Percentiles rank a stretch among this genome's conserved stretches.
Evolutionary conservation across 352 stramenopile species (phyloP).

Genomic region (Elongisporangium senticosum): DNA sequence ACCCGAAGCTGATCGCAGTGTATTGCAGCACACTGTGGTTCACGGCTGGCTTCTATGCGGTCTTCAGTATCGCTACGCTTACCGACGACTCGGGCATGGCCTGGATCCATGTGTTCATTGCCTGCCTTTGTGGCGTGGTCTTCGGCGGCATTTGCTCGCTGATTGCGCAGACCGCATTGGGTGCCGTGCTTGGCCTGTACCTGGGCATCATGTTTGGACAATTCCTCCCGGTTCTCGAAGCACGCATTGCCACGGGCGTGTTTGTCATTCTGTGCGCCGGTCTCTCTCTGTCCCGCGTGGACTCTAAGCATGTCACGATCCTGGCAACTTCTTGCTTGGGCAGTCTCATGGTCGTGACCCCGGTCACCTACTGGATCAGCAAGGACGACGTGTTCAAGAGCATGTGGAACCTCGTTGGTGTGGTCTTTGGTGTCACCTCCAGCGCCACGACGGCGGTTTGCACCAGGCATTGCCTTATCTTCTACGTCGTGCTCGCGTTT

Average conservation of each 20-base stretch:
- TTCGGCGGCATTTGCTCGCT: conserved; percentile 66
- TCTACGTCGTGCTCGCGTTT: conserved; percentile 50
- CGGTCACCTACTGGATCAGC: conserved; percentile 67
- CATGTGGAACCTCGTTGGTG: conserved; percentile 60
- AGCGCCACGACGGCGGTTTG: conserved; percentile 46
- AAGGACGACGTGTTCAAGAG: conserved; percentile 56
- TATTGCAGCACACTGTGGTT: conserved; percentile 63
- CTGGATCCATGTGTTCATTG: conserved; percentile 67
- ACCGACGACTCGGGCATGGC: conserved; percentile 22
- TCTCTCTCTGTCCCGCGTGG: conserved; percentile 31
- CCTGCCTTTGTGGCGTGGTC: conserved; percentile 62
- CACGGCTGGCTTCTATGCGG: conserved; percentile 62
- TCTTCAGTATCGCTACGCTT: conserved; percentile 42
- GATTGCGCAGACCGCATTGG: conserved; percentile 47
- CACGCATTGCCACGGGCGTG: conserved; percentile 46
- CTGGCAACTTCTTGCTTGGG: conserved; percentile 63
- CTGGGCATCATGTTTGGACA: conserved; percentile 49
- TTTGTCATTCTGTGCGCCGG: conserved; percentile 26
- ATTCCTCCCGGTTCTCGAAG: conserved; percentile 59
- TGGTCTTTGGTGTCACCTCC: conserved; percentile 50
- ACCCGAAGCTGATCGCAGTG: conserved; percentile 42
- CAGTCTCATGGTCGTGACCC: conserved; percentile 56
- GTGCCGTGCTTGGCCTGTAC: conserved; percentile 65
- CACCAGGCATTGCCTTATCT: conserved; percentile 44
- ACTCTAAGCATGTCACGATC: conserved; percentile 60